Evolutionary conservation across 2,329 filamentous ascomycete species (phyloP), one percentile per base, ranked within the genome.

Genomic region (Colletotrichum theobromicola): DNA sequence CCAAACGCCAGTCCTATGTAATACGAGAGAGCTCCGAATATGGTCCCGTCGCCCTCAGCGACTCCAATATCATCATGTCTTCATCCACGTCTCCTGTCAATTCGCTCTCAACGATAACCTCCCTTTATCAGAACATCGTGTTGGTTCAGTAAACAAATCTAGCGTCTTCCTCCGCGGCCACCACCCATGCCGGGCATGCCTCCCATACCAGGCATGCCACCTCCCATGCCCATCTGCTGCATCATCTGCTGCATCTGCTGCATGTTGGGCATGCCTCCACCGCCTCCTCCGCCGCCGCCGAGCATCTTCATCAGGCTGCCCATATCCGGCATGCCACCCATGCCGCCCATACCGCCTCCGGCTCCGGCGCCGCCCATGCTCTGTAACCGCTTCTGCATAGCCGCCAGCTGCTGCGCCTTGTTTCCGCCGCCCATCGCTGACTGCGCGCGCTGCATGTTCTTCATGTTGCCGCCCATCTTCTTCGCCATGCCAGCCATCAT

Each of bases 401-500:
- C 96, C 0, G 96, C 96, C 86, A 98, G 91, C 84, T 98, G 96
- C 83, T 98, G 95, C 35, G 95, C 91, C 84, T 97, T 96, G 85
- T 98, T 98, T 34, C 93, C 94, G 58, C 96, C 95, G 32, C 93
- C 94, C 93, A 98, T 95, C 77, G 94, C 95, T 70, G 94, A 94
- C 84, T 98, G 96, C 1, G 96, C 96, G 66, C 93, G 93, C 83
- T 98, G 95, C 93, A 98, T 97, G 82, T 98, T 98, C 87, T 97
- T 97, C 94, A 98, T 98, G 83, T 95, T 96, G 50, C 96, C 96
- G 72, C 97, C 96, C 92, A 99, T 97, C 87, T 97, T 97, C 92
- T 98, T 99, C 63, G 97, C 97, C 95, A 99, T 98, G 73, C 95
- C 95, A 1, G 95, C 94, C 97, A 99, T 99, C 94, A 98, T 98